These are phyloP conservation scores for Nothophaeocryptopus gaeumannii DNA, from an alignment of 2,329 filamentous ascomycete species.

Conservation along the genomic window DNA sequence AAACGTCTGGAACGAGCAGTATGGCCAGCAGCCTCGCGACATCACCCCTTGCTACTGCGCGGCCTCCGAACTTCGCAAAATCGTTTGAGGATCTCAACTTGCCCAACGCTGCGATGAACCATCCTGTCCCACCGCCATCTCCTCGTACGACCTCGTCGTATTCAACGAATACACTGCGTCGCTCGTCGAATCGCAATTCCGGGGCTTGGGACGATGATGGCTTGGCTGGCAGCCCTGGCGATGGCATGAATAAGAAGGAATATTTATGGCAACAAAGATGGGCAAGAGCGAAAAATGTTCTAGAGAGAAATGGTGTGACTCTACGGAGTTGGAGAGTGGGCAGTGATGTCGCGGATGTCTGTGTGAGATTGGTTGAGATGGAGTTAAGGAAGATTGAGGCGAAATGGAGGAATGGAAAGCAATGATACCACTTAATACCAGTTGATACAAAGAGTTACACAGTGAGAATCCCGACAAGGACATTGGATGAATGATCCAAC, in stretches of 20 bases:
- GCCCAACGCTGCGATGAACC: conserved; percentile 14
- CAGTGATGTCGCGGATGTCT: conserved; percentile 65
- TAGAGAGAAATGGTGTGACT: conserved; percentile 64
- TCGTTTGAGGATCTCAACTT: conserved; percentile 24
- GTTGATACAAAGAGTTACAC: no score
- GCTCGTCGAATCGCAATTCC: conserved; percentile 35
- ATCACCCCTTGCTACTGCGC: conserved; percentile 15
- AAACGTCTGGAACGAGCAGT: conserved; percentile 1
- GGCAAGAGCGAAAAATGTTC: conserved; percentile 60
- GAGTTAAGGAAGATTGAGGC: conserved; percentile 45
- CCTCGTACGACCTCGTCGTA: conserved; percentile 38
- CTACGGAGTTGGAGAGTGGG: conserved; percentile 73
- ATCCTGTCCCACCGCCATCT: conserved; percentile 17
- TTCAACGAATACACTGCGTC: conserved; percentile 27
- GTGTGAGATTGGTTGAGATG: conserved; percentile 61
- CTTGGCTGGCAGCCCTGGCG: conserved; percentile 32
- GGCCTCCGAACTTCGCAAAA: conserved; percentile 15
- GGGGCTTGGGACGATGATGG: conserved; percentile 29
- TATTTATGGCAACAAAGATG: conserved; percentile 70
- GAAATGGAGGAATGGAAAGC: no score
- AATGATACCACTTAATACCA: no score
- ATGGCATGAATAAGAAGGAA: conserved; percentile 62
- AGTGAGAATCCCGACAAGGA: no score
- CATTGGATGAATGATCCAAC: no score
- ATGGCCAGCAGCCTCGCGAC: conserved; percentile 13